Base-by-base conservation (phyloP, 176 grass and related monocot species). In the Phoenix roebelenii region DNA sequence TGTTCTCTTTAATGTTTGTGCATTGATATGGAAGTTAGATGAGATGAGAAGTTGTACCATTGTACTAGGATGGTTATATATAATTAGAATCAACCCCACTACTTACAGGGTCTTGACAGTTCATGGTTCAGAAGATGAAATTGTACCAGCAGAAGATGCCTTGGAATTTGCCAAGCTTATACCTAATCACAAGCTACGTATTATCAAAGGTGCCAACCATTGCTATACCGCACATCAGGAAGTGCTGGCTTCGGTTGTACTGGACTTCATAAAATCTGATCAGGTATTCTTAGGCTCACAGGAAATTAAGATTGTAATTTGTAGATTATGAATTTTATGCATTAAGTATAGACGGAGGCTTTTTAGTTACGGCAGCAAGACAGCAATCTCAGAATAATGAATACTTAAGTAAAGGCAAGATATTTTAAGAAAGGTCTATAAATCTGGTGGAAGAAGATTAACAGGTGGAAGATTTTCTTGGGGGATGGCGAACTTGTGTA, bases 101-200 rank as follows among this genome's bases (percentile, higher is more conserved):
- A 49, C 59, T 17, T 58, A 48, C 77, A 91, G 84, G 75, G 78
- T 91, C 5, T 83, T 97, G 52, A 88, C 81, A 23, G 64, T 97
- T 67, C 87, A 97, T 30, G 92, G 92, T 10, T 79, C 73, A 15
- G 67, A 77, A 77, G 92, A 97, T 53, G 80, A 85, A 72, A 88
- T 69, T 4, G 77, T 91, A 30, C 92, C 87, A 1, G 72, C 53
- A 2, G 55, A 79, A 64, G 83, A 91, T 20, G 87, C 92, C 4
- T 52, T 62, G 25, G 71, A 75, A 65, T 96, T 96, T 72, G 91
- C 91, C 0, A 79, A 80, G 24, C 60, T 82, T 50, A 77, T 96
- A 79, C 86, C 61, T 3, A 80, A 82, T 66, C 83, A 90, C 28
- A 64, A 82, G 69, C 35, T 95, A 75, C 83, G 71, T 58, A 77